Evolutionary conservation across 768 basidiomycete species (phyloP).

Genomic region (Agaricus subrufescens): DNA sequence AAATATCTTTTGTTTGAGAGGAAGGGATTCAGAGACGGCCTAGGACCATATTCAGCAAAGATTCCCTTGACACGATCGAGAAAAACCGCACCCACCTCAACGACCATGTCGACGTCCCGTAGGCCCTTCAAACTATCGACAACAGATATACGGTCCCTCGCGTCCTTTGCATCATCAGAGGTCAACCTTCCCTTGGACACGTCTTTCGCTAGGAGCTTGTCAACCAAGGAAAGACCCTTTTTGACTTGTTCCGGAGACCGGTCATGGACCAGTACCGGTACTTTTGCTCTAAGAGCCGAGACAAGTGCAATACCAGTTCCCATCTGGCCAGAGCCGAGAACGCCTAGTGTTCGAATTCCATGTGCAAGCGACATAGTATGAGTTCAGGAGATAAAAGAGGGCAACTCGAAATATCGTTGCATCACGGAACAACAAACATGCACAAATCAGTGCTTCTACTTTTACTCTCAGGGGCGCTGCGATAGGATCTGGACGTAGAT

Average conservation of each 20-base stretch:
- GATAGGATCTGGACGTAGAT: no score
- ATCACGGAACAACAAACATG: neutral
- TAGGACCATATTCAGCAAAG: slow-evolving; percentile 20
- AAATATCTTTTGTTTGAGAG: slow-evolving; percentile 79
- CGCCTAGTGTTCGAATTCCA: slow-evolving; percentile 70
- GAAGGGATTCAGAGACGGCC: slow-evolving; percentile 84
- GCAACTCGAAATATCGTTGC: neutral
- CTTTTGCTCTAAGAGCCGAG: slow-evolving; percentile 77
- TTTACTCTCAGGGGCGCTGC: neutral
- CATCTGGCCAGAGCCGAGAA: slow-evolving; percentile 85
- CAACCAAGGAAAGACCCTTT: slow-evolving; percentile 69
- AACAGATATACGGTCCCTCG: slow-evolving; percentile 58
- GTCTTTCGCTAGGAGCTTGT: slow-evolving; percentile 86
- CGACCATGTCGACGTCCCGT: slow-evolving; percentile 83
- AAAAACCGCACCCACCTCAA: slow-evolving; percentile 58
- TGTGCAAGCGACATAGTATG: slow-evolving; percentile 39
- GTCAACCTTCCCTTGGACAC: slow-evolving; percentile 77
- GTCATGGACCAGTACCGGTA: slow-evolving; percentile 86
- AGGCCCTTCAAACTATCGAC: slow-evolving; percentile 54
- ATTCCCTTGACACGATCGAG: neutral
- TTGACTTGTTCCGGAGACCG: slow-evolving; percentile 67
- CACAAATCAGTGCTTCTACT: neutral
- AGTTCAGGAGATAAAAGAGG: neutral
- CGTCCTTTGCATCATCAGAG: slow-evolving; percentile 66
- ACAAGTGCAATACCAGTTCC: slow-evolving; percentile 92